Evolutionary conservation across 1,284 basidiomycete species (phyloP).

Genomic region (Pisolithus thermaeus): DNA sequence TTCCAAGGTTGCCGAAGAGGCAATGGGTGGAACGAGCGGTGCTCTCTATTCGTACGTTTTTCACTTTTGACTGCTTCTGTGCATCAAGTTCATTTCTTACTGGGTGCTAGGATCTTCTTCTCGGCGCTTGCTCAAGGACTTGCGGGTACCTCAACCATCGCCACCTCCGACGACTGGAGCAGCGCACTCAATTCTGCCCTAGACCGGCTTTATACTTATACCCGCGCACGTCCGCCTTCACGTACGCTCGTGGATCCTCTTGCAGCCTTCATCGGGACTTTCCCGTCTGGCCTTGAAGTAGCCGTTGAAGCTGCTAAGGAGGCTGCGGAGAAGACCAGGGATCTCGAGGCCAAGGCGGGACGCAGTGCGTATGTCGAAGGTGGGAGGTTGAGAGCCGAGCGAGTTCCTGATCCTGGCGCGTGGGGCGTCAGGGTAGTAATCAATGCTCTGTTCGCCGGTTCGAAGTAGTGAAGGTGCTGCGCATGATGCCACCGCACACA

Average conservation of each 20-base stretch:
- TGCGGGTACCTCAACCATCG: conserved; percentile 34
- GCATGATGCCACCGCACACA: no score
- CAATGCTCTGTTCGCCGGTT: conserved; percentile 40
- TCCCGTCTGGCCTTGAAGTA: conserved; percentile 36
- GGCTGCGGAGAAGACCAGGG: conserved; percentile 70
- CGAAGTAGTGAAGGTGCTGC: no score
- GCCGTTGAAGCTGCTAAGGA: conserved; percentile 62
- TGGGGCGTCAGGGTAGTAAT: conserved; percentile 83
- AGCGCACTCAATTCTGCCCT: conserved; percentile 59
- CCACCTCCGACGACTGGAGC: conserved; percentile 58
- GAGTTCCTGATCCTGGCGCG: conserved; percentile 84
- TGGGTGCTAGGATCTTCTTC: conserved; percentile 69
- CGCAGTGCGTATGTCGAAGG: conserved; percentile 85
- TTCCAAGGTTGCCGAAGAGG: conserved; percentile 72
- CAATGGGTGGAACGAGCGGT: conserved; percentile 91
- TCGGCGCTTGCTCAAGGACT: conserved; percentile 79
- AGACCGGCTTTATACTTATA: conserved; percentile 77
- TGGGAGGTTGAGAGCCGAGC: conserved; percentile 60
- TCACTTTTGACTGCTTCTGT: neutral
- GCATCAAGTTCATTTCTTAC: neutral
- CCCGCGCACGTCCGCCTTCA: conserved; percentile 82
- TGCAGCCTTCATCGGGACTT: conserved; percentile 64
- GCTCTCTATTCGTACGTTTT: conserved; percentile 78
- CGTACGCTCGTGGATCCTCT: conserved; percentile 91
- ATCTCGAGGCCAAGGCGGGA: conserved; percentile 82